phyloP scores from a whole-genome alignment of 441 rosid species.

The Gossypium gossypioides region DNA sequence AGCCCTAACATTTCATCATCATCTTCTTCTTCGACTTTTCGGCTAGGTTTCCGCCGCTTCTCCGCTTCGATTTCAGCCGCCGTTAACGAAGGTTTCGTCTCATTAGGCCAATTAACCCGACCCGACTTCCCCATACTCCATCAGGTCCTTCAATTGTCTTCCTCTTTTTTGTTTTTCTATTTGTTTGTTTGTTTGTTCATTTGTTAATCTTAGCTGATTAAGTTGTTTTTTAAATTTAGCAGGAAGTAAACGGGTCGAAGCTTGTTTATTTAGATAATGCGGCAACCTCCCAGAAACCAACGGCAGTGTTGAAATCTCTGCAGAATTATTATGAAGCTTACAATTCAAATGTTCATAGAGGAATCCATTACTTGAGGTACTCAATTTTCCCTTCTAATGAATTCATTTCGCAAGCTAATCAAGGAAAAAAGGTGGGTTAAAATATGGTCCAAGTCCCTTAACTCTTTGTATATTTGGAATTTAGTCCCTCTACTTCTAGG shows the following conservation, averaged over 20 bases:
- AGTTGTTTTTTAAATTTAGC: constrained; percentile 8
- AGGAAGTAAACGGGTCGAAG: constrained; percentile 72
- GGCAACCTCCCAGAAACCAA: constrained; percentile 89
- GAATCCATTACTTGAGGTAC: constrained; percentile 75
- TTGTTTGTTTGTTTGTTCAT: too few relatives aligned
- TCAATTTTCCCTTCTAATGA: neutral
- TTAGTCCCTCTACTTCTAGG: too few relatives aligned
- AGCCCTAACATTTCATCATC: constrained; percentile 16
- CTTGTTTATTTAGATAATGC: constrained; percentile 88
- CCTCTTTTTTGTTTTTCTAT: neutral
- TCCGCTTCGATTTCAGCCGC: constrained; percentile 27
- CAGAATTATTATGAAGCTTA: constrained; percentile 58
- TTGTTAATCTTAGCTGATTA: constrained; percentile 11
- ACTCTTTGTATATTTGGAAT: too few relatives aligned
- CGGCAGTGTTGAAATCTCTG: constrained; percentile 51
- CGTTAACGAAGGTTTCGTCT: constrained; percentile 29
- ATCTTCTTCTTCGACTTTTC: neutral
- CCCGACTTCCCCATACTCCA: constrained; percentile 83
- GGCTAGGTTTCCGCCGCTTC: constrained; percentile 24
- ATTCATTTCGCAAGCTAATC: neutral
- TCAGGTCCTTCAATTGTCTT: constrained; percentile 36
- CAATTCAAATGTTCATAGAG: constrained; percentile 85
- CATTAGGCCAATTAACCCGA: constrained; percentile 66
- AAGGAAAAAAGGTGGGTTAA: neutral
- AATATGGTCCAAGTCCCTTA: too few relatives aligned